Percentiles rank a stretch among this genome's conserved stretches.
Conservation (phyloP, 1,284 basidiomycete genomes). For the Heliocybe sulcata region DNA sequence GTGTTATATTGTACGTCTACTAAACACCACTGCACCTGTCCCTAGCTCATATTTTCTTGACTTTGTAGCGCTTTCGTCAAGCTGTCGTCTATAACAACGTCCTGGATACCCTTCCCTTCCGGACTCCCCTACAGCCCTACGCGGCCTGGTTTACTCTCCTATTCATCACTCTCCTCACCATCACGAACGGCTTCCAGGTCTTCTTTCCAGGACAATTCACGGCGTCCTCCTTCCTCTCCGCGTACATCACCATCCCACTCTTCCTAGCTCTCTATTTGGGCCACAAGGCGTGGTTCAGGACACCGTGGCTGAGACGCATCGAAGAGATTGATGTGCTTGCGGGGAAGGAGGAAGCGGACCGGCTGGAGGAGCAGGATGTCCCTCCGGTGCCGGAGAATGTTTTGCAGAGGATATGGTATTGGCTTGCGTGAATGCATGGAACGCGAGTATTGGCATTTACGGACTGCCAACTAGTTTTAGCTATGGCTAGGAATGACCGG, state of each 20-base stretch:
- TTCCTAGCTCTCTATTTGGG: not conserved
- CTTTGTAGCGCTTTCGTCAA: not conserved
- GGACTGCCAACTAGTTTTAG: too few species aligned
- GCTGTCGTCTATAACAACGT: not conserved
- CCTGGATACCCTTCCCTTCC: conserved; percentile 1
- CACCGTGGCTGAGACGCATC: not conserved
- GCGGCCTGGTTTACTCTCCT: not conserved
- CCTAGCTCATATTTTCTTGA: not conserved
- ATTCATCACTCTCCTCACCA: not conserved
- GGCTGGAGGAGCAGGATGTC: not conserved
- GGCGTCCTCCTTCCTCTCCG: not conserved
- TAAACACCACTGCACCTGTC: not conserved
- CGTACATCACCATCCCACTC: conserved; percentile 3
- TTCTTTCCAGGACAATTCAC: conserved; percentile 1
- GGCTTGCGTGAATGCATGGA: not conserved
- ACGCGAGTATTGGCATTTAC: too few species aligned
- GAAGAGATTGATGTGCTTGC: not conserved
- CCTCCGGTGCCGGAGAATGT: not conserved
- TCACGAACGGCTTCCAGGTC: conserved; percentile 1
- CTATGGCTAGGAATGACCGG: too few species aligned
- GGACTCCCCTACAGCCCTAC: conserved; percentile 1
- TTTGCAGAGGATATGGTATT: not conserved
- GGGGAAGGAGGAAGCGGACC: not conserved
- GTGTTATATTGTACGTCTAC: not conserved
- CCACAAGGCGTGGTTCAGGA: not conserved